Conservation (phyloP, 139 green algal species). For the Coelastrella sp. region DNA sequence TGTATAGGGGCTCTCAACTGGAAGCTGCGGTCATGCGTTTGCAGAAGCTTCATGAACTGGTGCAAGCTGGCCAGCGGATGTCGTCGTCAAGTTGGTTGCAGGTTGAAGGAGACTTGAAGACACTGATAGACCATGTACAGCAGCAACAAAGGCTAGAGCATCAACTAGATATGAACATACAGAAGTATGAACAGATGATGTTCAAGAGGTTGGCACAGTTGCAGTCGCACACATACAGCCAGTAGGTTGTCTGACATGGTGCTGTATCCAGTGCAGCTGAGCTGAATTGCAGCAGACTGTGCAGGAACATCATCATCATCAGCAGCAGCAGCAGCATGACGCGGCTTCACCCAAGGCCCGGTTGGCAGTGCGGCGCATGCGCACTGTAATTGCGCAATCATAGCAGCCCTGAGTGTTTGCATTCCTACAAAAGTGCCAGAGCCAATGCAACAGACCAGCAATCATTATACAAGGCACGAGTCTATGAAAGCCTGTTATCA, state of each 20-base stretch:
- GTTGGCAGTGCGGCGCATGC: neutral
- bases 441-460: no score
- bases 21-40: constrained; percentile 5
- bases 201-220: constrained; percentile 33
- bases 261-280: neutral
- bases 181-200: constrained; percentile 28
- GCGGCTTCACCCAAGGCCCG: neutral
- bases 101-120: constrained; percentile 30
- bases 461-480: no score
- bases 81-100: constrained; percentile 15
- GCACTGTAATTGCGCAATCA: no score
- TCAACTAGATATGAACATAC: constrained; percentile 40
- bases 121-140: neutral
- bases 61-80: neutral
- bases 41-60: constrained; percentile 20
- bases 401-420: no score
- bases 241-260: neutral
- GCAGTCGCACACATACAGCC: neutral
- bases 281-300: neutral
- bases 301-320: neutral
- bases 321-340: neutral
- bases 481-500: no score
- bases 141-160: constrained; percentile 44
- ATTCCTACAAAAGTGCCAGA: no score
- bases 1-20: neutral